Evolutionary conservation across 2,329 filamentous ascomycete genomes (phyloP).

Genomic region (Cadophora sp.): DNA sequence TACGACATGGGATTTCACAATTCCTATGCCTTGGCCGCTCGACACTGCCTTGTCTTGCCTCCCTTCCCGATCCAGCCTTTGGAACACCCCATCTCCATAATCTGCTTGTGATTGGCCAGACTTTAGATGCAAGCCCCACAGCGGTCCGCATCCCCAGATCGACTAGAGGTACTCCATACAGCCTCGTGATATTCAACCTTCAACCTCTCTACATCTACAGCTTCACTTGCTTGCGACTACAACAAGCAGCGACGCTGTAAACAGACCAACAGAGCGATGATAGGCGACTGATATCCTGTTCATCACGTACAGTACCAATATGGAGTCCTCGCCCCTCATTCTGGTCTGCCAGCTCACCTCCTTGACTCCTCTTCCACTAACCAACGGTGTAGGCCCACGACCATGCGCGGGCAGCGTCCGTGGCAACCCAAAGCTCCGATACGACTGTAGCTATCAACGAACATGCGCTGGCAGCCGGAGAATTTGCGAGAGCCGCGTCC

Average conservation of each 20-base stretch:
- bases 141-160: constrained; percentile 1
- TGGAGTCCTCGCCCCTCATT: constrained; percentile 75
- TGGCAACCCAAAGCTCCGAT: constrained; percentile 71
- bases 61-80: constrained; percentile 14
- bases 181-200: constrained; percentile 15
- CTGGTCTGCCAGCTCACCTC: constrained; percentile 54
- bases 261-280: not conserved
- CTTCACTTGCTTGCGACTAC: not conserved
- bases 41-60: constrained; percentile 5
- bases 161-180: too few species aligned
- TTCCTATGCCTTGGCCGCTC: constrained; percentile 1
- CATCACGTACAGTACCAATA: constrained; percentile 45
- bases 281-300: not conserved
- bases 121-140: not conserved
- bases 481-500: constrained; percentile 85
- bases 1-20: not conserved
- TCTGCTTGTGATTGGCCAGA: constrained; percentile 3
- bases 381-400: constrained; percentile 72
- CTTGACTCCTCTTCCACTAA: constrained; percentile 32
- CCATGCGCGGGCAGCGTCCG: constrained; percentile 83
- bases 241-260: not conserved
- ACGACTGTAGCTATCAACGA: constrained; percentile 85
- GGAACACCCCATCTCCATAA: not conserved
- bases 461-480: constrained; percentile 85
- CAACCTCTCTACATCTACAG: constrained; percentile 1